phyloP scores from a whole-genome alignment of 768 basidiomycete genomes.

The Cytidiella melzeri region DNA sequence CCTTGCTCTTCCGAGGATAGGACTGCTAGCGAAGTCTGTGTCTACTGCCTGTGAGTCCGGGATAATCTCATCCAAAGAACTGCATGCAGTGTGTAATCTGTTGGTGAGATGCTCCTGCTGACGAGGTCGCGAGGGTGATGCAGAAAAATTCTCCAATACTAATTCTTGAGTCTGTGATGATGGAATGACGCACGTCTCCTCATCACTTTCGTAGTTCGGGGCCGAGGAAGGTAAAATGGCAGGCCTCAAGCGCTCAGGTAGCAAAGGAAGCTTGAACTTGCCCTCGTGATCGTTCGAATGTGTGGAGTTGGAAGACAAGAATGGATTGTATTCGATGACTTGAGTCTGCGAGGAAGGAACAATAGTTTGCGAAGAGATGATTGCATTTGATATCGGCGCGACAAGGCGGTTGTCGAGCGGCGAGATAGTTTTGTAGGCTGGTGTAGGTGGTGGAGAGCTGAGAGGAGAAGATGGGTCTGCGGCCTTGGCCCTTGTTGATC shows the following conservation, averaged over 20 bases:
- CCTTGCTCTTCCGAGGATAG: no score
- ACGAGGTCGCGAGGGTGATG: neutral
- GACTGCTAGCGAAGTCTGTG: no score
- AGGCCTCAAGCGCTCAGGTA: neutral
- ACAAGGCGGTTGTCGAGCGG: slow-evolving; percentile 1
- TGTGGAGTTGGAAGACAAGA: neutral
- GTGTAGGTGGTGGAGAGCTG: neutral
- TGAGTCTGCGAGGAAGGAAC: slow-evolving; percentile 18
- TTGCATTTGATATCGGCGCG: neutral
- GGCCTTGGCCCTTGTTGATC: neutral
- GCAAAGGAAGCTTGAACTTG: neutral
- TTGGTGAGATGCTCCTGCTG: neutral
- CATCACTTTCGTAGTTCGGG: neutral
- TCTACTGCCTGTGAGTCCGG: neutral
- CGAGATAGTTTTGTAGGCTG: neutral
- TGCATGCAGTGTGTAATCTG: no score
- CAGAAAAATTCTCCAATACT: neutral
- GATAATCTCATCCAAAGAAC: neutral
- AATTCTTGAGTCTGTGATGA: slow-evolving; percentile 1
- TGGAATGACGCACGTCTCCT: neutral
- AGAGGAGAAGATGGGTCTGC: neutral
- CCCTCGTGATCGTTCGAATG: neutral
- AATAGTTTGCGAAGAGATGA: neutral
- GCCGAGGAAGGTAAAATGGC: neutral
- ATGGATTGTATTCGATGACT: slow-evolving; percentile 5